A percentile compares a stretch with the other conserved stretches of the same genome.
Conservation (phyloP, 306 rosid species). For the Vicia sativa region DNA sequence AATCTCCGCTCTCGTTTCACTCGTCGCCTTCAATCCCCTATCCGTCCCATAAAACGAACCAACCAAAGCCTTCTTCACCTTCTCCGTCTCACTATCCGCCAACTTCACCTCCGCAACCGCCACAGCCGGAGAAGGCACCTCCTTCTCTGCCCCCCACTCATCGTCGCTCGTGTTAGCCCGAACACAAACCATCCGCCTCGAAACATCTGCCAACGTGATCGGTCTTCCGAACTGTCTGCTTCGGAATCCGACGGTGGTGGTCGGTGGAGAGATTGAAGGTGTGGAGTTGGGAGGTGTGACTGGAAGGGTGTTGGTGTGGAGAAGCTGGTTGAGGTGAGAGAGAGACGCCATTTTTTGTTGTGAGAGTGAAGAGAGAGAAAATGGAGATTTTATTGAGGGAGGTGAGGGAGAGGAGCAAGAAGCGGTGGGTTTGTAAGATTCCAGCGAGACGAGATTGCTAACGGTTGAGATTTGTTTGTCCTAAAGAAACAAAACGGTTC, state of each 20-base stretch:
- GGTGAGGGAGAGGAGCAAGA: not conserved
- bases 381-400: constrained; percentile 29
- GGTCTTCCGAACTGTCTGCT: constrained; percentile 34
- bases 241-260: constrained; percentile 33
- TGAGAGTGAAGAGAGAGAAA: not conserved
- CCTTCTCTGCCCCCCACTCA: constrained; percentile 57
- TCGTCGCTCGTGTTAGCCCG: constrained; percentile 48
- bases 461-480: constrained; percentile 1
- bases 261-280: constrained; percentile 44
- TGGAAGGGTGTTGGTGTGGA: constrained; percentile 49
- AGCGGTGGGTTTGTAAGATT: constrained; percentile 14
- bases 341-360: constrained; percentile 56
- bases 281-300: constrained; percentile 38
- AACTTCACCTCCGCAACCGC: constrained; percentile 39
- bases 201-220: constrained; percentile 28
- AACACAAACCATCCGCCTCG: constrained; percentile 33
- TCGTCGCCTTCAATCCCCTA: constrained; percentile 72
- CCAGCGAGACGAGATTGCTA: not conserved
- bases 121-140: constrained; percentile 31
- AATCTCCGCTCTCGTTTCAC: constrained; percentile 89
- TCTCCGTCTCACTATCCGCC: constrained; percentile 55
- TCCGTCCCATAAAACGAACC: constrained; percentile 77
- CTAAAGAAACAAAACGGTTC: not conserved
- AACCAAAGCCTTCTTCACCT: constrained; percentile 75
- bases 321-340: constrained; percentile 52